These are phyloP conservation scores for Pelagomonas calceolata DNA, from an alignment of 108 stramenopile genomes.

Conservation along the genomic window DNA sequence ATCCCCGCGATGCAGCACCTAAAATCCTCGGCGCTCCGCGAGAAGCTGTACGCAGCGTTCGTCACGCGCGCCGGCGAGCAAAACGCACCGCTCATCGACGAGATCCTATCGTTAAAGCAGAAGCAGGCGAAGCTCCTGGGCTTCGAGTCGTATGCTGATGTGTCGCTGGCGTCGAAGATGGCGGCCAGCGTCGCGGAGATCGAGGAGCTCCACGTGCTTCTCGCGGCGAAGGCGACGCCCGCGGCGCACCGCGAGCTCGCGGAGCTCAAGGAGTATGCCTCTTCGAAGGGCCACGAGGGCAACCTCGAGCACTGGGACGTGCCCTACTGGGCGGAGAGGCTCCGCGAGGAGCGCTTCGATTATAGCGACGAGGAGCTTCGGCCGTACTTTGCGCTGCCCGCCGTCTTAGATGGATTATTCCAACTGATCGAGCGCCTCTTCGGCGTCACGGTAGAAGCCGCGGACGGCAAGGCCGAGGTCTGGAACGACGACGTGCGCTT, in stretches of 20 bases:
- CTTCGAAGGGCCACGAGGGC: conserved; percentile 57
- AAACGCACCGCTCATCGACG: conserved; percentile 79
- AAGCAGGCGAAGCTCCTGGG: conserved; percentile 75
- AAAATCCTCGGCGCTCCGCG: conserved; percentile 64
- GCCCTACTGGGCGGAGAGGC: conserved; percentile 80
- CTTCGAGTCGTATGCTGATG: conserved; percentile 73
- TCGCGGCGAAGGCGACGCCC: conserved; percentile 80
- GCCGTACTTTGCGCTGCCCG: conserved; percentile 87
- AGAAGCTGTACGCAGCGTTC: conserved; percentile 79
- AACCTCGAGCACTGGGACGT: conserved; percentile 79
- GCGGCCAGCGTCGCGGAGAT: conserved; percentile 75
- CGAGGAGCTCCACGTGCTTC: conserved; percentile 67
- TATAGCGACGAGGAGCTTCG: conserved; percentile 89
- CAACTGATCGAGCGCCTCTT: conserved; percentile 75
- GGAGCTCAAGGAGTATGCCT: conserved; percentile 67
- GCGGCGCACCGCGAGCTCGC: conserved; percentile 75
- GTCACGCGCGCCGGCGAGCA: conserved; percentile 67
- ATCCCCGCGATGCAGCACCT: conserved; percentile 84
- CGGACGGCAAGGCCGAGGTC: conserved; percentile 78
- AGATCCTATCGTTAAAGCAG: conserved; percentile 65
- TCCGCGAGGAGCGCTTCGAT: conserved; percentile 86
- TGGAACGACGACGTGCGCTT: conserved; percentile 92
- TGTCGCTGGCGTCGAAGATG: conserved; percentile 79
- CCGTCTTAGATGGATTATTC: conserved; percentile 87
- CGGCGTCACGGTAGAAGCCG: conserved; percentile 64